A percentile compares a stretch with the other conserved stretches of the same genome.
phyloP scores from a whole-genome alignment of 495 filamentous ascomycete genomes.

The Paragyromitra xinjiangensis region DNA sequence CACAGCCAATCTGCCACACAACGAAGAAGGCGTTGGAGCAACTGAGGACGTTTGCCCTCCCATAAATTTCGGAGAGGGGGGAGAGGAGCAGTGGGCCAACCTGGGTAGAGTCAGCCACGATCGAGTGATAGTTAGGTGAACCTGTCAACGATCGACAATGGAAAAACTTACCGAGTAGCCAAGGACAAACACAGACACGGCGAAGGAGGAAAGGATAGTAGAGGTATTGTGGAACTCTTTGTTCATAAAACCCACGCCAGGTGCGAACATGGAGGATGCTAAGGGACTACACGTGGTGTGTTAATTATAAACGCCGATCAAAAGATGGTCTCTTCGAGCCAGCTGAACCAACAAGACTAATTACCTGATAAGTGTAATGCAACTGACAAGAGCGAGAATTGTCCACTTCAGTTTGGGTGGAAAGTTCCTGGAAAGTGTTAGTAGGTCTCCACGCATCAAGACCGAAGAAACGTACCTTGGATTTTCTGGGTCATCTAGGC shows the following conservation, averaged over 20 bases:
- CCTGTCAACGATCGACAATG: neutral
- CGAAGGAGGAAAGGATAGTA: constrained; percentile 62
- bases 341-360: neutral
- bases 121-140: neutral
- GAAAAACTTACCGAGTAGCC: constrained; percentile 65
- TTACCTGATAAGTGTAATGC: constrained; percentile 69
- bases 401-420: constrained; percentile 71
- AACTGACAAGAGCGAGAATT: constrained; percentile 69
- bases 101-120: constrained; percentile 1
- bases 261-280: constrained; percentile 73
- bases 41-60: constrained; percentile 70
- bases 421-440: constrained; percentile 64
- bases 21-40: constrained; percentile 73
- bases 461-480: constrained; percentile 61
- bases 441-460: neutral
- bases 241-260: constrained; percentile 66
- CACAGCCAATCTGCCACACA: constrained; percentile 75
- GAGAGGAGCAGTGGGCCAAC: constrained; percentile 72
- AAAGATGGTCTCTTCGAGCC: neutral
- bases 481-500: constrained; percentile 73
- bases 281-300: constrained; percentile 59
- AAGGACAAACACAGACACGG: constrained; percentile 67
- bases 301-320: neutral
- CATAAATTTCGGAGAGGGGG: constrained; percentile 79
- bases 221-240: constrained; percentile 64